Conservation (phyloP, 345 rosid genomes). For the Gossypium turneri region DNA sequence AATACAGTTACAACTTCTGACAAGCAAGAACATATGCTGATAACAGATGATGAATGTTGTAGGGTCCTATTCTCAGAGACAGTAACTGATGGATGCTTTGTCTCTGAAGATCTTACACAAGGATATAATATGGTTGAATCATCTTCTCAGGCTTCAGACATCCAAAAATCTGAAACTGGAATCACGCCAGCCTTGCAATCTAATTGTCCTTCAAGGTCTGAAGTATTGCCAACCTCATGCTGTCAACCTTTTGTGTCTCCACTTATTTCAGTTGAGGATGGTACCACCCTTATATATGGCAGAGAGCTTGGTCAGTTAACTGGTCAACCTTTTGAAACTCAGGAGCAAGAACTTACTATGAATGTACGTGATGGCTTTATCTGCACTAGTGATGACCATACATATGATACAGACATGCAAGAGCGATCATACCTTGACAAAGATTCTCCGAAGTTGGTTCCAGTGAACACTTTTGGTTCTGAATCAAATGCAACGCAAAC, state of each 20-base stretch:
- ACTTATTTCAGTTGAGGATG: slow-evolving; percentile 32
- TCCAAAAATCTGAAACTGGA: slow-evolving; percentile 39
- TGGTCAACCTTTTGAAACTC: slow-evolving; percentile 36
- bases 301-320: slow-evolving; percentile 40
- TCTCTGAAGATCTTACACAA: slow-evolving; percentile 37
- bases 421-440: slow-evolving; percentile 44
- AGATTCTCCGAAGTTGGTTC: slow-evolving; percentile 61
- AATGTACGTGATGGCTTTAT: slow-evolving; percentile 42
- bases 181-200: slow-evolving; percentile 33
- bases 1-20: slow-evolving; percentile 32
- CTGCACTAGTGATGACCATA: slow-evolving; percentile 39
- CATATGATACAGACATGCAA: slow-evolving; percentile 33
- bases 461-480: slow-evolving; percentile 51
- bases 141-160: slow-evolving; percentile 32
- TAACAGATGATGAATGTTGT: slow-evolving; percentile 89
- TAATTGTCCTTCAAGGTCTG: slow-evolving; percentile 43
- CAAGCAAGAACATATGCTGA: slow-evolving; percentile 49
- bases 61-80: slow-evolving; percentile 66
- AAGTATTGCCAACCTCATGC: slow-evolving; percentile 39
- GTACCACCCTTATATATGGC: slow-evolving; percentile 27
- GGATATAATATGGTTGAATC: slow-evolving; percentile 33
- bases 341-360: slow-evolving; percentile 40
- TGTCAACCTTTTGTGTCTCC: slow-evolving; percentile 37
- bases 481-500: slow-evolving; percentile 34
- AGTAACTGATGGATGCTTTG: slow-evolving; percentile 34